Percentiles rank a stretch among this genome's conserved stretches.
phyloP scores from a whole-genome alignment of 2,329 filamentous ascomycete genomes.

The Pseudophaeomoniella oleicola region DNA sequence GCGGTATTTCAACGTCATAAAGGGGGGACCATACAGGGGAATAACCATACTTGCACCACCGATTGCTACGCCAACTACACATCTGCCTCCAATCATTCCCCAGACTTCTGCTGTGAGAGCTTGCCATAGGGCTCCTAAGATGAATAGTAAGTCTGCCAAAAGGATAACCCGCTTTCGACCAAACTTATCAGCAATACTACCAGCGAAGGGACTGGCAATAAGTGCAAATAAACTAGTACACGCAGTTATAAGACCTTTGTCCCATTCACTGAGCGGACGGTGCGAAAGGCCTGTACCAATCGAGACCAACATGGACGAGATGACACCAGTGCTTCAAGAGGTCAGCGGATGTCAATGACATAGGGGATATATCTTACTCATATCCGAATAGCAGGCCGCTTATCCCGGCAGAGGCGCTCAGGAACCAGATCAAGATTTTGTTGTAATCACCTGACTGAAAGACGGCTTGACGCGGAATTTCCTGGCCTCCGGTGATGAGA shows the following conservation, averaged over 20 bases:
- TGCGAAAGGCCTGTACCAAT: slow-evolving; percentile 38
- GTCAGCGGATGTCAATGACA: slow-evolving; percentile 10
- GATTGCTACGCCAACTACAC: slow-evolving; percentile 31
- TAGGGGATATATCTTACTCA: slow-evolving; percentile 26
- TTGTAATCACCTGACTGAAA: neutral
- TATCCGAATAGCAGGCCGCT: slow-evolving; percentile 48
- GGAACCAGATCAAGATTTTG: slow-evolving; percentile 36
- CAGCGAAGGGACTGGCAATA: slow-evolving; percentile 39
- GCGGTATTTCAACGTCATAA: slow-evolving; percentile 3
- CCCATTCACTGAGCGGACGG: slow-evolving; percentile 34
- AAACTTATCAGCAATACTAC: slow-evolving; percentile 33
- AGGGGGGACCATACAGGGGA: slow-evolving; percentile 37
- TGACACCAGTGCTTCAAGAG: slow-evolving; percentile 38
- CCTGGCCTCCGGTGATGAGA: neutral
- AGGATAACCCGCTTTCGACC: slow-evolving; percentile 34
- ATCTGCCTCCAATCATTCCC: slow-evolving; percentile 31
- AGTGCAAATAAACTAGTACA: slow-evolving; percentile 44
- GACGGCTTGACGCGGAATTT: neutral
- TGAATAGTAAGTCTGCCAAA: slow-evolving; percentile 29
- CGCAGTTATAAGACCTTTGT: slow-evolving; percentile 45
- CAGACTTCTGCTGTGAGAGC: slow-evolving; percentile 24
- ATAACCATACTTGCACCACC: slow-evolving; percentile 56
- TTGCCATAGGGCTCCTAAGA: slow-evolving; percentile 28
- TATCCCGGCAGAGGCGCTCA: slow-evolving; percentile 43
- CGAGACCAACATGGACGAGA: slow-evolving; percentile 44